Evolutionary conservation across 2,329 filamentous ascomycete species (phyloP).

Genomic region (Phaeomoniella chlamydospora): DNA sequence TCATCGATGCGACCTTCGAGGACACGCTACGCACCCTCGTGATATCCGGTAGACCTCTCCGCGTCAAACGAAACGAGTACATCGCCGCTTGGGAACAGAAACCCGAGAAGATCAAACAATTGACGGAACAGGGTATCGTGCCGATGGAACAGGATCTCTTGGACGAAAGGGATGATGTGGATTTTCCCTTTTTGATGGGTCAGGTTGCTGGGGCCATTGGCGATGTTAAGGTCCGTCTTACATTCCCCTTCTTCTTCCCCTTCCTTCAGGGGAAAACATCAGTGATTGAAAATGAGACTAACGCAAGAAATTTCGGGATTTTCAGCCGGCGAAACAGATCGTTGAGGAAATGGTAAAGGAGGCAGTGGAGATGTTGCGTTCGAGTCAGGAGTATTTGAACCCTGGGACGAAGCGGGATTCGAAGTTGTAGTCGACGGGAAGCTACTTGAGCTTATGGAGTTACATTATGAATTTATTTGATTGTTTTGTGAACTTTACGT

Average conservation of each 20-base stretch:
- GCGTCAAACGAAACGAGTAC: constrained; percentile 73
- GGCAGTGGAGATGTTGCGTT: constrained; percentile 52
- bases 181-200: constrained; percentile 83
- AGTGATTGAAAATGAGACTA: too few relatives aligned
- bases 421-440: too few relatives aligned
- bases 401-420: constrained; percentile 50
- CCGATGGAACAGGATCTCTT: constrained; percentile 76
- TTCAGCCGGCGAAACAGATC: constrained; percentile 68
- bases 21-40: constrained; percentile 76
- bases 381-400: constrained; percentile 26
- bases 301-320: too few relatives aligned
- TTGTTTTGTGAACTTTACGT: too few relatives aligned
- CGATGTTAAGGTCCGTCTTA: constrained; percentile 52
- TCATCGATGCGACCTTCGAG: constrained; percentile 63
- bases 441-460: too few relatives aligned
- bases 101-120: constrained; percentile 57
- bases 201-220: constrained; percentile 71
- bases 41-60: constrained; percentile 64
- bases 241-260: background rate
- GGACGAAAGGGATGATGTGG: constrained; percentile 58
- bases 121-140: constrained; percentile 64
- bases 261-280: too few relatives aligned
- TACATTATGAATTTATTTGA: too few relatives aligned
- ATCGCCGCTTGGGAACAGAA: constrained; percentile 65
- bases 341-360: constrained; percentile 81